phyloP scores from a whole-genome alignment of 164 flowering plant genomes.

The Magnolia kwangsiensis region DNA sequence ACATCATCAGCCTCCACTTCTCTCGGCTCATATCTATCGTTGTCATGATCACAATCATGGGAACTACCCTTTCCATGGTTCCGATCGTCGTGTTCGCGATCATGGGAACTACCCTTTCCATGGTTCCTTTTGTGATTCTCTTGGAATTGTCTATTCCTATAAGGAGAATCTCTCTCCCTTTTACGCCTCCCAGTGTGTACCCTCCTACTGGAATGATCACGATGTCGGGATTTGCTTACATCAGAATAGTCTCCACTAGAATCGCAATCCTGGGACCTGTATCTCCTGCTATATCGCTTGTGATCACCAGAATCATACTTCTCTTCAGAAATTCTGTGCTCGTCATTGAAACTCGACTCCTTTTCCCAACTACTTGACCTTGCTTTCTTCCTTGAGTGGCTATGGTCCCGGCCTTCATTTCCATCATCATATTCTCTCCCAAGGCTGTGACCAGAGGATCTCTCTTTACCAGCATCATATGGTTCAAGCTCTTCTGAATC shows the following conservation, averaged over 20 bases:
- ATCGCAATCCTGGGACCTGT: neutral
- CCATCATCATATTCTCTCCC: neutral
- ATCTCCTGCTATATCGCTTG: neutral
- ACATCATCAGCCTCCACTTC: neutral
- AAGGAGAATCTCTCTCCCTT: slow-evolving; percentile 12
- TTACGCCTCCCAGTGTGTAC: slow-evolving; percentile 2
- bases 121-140: neutral
- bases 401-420: slow-evolving; percentile 3
- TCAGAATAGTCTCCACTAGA: neutral
- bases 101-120: neutral
- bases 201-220: neutral
- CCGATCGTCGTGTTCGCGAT: neutral
- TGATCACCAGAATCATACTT: slow-evolving; percentile 2
- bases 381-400: neutral
- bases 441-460: neutral
- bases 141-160: neutral
- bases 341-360: neutral
- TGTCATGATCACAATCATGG: neutral
- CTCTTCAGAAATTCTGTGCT: slow-evolving; percentile 8
- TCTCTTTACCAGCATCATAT: neutral
- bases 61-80: too few species aligned
- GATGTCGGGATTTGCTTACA: slow-evolving; percentile 3
- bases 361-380: slow-evolving; percentile 5
- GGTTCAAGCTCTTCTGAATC: neutral
- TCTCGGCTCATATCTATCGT: neutral